Evolutionary conservation across 1,284 basidiomycete species (phyloP).

Genomic region (Peniophora sp.): DNA sequence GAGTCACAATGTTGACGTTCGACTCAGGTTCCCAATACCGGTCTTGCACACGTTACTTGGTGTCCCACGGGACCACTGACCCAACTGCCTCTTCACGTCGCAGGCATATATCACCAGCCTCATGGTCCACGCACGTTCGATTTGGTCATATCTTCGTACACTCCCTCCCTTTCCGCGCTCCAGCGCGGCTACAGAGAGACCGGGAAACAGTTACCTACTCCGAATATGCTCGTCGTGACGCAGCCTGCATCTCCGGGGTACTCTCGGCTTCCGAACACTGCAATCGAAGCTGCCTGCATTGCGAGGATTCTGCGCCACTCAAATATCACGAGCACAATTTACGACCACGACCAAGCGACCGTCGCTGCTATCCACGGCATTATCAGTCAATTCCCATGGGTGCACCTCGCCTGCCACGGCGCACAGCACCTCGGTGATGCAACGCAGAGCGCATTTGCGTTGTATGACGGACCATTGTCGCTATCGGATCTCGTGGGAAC

Average conservation of each 20-base stretch:
- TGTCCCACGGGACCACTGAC: conserved; percentile 15
- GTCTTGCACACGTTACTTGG: conserved; percentile 13
- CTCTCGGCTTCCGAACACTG: background rate
- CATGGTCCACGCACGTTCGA: conserved; percentile 5
- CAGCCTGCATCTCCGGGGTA: background rate
- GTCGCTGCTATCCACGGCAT: background rate
- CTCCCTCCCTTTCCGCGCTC: conserved; percentile 10
- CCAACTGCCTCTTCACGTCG: conserved; percentile 16
- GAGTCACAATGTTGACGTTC: background rate
- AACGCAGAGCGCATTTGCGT: background rate
- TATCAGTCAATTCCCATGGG: background rate
- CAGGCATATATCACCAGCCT: conserved; percentile 8
- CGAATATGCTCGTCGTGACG: conserved; percentile 1
- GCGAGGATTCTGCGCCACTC: conserved; percentile 6
- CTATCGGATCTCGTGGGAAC: background rate
- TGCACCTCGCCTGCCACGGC: conserved; percentile 3
- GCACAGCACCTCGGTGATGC: background rate
- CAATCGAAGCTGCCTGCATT: conserved; percentile 2
- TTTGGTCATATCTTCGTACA: conserved; percentile 16
- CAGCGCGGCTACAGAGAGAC: background rate
- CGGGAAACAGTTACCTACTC: conserved; percentile 14
- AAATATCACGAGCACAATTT: conserved; percentile 4
- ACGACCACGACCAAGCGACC: conserved; percentile 8
- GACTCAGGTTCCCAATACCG: background rate
- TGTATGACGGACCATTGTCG: background rate